Percentiles rank a stretch among this genome's conserved stretches.
Evolutionary conservation across 495 filamentous ascomycete genomes (phyloP).

Genomic region (Durotheca rogersii): DNA sequence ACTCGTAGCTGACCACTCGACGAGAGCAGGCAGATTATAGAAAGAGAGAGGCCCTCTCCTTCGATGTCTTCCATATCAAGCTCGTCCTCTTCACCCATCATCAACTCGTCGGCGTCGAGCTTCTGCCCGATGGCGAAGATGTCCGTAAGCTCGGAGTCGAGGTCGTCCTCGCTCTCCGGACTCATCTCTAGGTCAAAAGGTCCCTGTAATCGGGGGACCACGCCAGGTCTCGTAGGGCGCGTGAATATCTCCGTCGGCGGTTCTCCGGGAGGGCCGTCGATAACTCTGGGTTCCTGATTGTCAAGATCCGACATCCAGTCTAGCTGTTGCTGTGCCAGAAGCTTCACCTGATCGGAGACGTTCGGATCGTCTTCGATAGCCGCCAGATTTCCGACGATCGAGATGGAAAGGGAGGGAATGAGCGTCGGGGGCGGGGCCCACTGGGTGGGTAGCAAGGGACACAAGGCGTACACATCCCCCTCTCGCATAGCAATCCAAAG

Average conservation of each 20-base stretch:
- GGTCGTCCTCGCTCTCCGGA: slow-evolving; percentile 63
- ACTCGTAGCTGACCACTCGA: slow-evolving; percentile 71
- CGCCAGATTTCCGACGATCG: slow-evolving; percentile 66
- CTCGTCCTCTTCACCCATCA: slow-evolving; percentile 61
- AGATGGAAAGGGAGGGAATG: slow-evolving; percentile 73
- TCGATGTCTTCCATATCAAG: slow-evolving; percentile 55
- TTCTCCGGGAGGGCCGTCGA: slow-evolving; percentile 44
- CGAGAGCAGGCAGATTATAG: slow-evolving; percentile 73
- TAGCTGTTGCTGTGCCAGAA: slow-evolving; percentile 68
- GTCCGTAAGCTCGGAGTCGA: slow-evolving; percentile 61
- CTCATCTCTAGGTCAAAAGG: slow-evolving; percentile 73
- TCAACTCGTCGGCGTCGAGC: slow-evolving; percentile 57
- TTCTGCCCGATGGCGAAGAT: slow-evolving; percentile 56
- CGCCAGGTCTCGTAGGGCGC: slow-evolving; percentile 68
- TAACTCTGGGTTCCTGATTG: slow-evolving; percentile 64
- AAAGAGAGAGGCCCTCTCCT: slow-evolving; percentile 66
- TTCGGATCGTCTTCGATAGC: slow-evolving; percentile 58
- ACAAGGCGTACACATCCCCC: slow-evolving; percentile 88
- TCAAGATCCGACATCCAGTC: slow-evolving; percentile 84
- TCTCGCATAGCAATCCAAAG: slow-evolving; percentile 87
- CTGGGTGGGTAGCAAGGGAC: slow-evolving; percentile 76
- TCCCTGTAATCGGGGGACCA: slow-evolving; percentile 78
- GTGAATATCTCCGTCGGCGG: slow-evolving; percentile 60
- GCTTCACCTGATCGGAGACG: slow-evolving; percentile 55
- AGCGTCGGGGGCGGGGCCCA: slow-evolving; percentile 77